These are phyloP conservation scores for Glycine latifolia DNA, from an alignment of 306 rosid species.

Conservation along the genomic window DNA sequence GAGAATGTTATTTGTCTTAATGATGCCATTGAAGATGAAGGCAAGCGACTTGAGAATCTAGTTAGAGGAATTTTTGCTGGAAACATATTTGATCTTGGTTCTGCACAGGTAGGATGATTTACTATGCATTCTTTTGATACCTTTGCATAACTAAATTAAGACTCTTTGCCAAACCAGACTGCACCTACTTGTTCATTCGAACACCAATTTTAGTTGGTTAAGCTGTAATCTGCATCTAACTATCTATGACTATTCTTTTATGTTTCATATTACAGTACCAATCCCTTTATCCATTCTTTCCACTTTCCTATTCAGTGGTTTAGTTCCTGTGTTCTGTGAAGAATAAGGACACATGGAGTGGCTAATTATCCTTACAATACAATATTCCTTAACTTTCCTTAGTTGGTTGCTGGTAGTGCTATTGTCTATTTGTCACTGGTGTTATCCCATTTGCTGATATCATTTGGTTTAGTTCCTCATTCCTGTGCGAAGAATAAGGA, in stretches of 20 bases:
- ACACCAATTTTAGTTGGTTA: background rate
- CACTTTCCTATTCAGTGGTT: conserved; percentile 26
- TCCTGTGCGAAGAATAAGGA: background rate
- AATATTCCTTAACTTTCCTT: conserved; percentile 8
- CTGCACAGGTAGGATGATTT: conserved; percentile 72
- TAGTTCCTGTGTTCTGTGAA: background rate
- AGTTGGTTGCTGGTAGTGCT: conserved; percentile 3
- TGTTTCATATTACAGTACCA: conserved; percentile 4
- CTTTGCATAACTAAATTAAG: conserved; percentile 20
- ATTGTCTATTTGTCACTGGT: conserved; percentile 19
- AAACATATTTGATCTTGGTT: conserved; percentile 97
- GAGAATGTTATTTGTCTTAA: conserved; percentile 71
- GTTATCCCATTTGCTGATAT: conserved; percentile 9
- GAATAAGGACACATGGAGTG: conserved; percentile 3
- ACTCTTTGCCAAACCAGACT: background rate
- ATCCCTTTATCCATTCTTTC: conserved; percentile 15
- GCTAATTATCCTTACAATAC: conserved; percentile 24
- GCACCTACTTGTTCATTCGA: conserved; percentile 13
- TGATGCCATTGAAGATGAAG: conserved; percentile 91
- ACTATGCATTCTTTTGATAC: conserved; percentile 26
- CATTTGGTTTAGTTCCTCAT: background rate
- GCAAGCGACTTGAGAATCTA: conserved; percentile 80
- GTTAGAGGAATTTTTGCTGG: conserved; percentile 93
- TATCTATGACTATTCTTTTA: conserved; percentile 23
- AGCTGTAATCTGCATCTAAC: conserved; percentile 7